Evolutionary conservation across 768 basidiomycete genomes (phyloP).

Genomic region (Clavaria fumosa): DNA sequence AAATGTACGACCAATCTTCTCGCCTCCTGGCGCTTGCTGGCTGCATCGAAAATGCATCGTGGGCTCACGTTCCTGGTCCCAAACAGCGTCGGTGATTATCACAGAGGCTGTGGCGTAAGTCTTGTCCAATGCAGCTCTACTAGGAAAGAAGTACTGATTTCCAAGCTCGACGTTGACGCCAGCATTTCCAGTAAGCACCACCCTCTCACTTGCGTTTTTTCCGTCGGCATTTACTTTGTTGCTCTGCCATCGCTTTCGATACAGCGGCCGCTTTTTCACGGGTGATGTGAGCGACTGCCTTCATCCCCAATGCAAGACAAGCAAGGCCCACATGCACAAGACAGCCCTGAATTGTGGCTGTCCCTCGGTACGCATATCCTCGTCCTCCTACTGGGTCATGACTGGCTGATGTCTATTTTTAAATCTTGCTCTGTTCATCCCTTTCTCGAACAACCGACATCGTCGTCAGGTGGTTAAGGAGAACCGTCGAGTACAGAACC

Average conservation of each 20-base stretch:
- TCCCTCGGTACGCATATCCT: constrained; percentile 20
- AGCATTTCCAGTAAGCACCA: no score
- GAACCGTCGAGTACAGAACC: constrained; percentile 29
- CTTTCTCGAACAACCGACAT: no score
- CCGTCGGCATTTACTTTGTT: neutral
- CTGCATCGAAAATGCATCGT: neutral
- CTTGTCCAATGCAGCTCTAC: neutral
- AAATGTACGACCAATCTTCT: constrained; percentile 7
- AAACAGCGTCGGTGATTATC: constrained; percentile 35
- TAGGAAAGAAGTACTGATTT: neutral
- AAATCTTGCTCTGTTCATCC: constrained; percentile 1
- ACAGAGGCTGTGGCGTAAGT: constrained; percentile 35
- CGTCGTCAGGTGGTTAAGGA: constrained; percentile 23
- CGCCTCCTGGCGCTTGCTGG: neutral
- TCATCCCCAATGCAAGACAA: constrained; percentile 25
- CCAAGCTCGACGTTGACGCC: neutral
- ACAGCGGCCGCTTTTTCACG: constrained; percentile 34
- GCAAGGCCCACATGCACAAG: constrained; percentile 28
- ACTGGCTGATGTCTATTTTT: neutral
- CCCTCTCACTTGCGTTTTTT: no score
- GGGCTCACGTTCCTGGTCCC: no score
- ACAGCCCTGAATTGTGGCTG: constrained; percentile 27
- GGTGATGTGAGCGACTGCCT: constrained; percentile 28
- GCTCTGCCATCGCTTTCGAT: constrained; percentile 20
- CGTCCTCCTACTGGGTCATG: neutral